Percentiles rank a stretch among this genome's conserved stretches.
phyloP scores from a whole-genome alignment of 768 basidiomycete genomes.

The Xerocomellus amylosporus region DNA sequence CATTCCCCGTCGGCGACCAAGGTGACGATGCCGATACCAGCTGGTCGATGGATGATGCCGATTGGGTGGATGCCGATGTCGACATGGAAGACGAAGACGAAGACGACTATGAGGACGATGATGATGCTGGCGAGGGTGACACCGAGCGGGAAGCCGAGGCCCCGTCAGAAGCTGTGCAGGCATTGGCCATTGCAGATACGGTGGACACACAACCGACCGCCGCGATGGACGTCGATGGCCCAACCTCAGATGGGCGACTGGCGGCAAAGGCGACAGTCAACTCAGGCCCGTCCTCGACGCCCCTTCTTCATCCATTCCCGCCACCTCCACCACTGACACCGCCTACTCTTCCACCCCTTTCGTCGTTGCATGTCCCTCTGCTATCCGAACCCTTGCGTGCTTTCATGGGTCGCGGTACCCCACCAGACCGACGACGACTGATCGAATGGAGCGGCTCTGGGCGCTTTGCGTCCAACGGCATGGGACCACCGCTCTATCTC shows the following conservation, averaged over 20 bases:
- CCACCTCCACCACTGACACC: conserved; percentile 6
- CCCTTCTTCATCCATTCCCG: conserved; percentile 1
- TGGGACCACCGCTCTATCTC: conserved; percentile 27
- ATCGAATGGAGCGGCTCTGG: conserved; percentile 29
- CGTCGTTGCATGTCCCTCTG: conserved; percentile 32
- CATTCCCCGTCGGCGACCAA: conserved; percentile 17
- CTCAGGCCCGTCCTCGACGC: conserved; percentile 2
- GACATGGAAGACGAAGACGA: conserved; percentile 35
- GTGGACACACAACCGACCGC: neutral
- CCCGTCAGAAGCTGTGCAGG: conserved; percentile 13
- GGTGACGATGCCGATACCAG: conserved; percentile 15
- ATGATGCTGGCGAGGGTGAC: conserved; percentile 17
- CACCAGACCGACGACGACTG: conserved; percentile 30
- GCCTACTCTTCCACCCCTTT: conserved; percentile 23
- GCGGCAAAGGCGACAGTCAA: neutral
- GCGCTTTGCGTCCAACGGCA: conserved; percentile 16
- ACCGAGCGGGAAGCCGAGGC: conserved; percentile 17
- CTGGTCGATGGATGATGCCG: conserved; percentile 24
- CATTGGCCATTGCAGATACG: conserved; percentile 7
- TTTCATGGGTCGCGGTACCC: conserved; percentile 35
- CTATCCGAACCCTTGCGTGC: conserved; percentile 33
- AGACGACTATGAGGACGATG: conserved; percentile 31
- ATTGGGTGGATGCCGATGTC: conserved; percentile 27
- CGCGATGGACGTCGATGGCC: conserved; percentile 4
- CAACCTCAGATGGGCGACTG: neutral